phyloP scores from a whole-genome alignment of 305 asterid species.

The Ilex paraguariensis region DNA sequence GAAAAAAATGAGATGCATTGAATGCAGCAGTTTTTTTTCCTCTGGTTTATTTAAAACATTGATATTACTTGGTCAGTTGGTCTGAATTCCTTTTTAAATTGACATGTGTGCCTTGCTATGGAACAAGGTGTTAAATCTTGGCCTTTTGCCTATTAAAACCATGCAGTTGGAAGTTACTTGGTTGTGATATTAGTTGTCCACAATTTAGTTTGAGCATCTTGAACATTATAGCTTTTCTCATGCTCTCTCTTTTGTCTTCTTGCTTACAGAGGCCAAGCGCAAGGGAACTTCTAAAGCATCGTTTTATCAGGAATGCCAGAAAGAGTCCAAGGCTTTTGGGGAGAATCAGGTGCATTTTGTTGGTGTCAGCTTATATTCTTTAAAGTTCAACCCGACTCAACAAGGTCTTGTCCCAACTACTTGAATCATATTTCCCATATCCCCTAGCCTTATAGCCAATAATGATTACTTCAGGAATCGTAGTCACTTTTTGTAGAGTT shows the following conservation, averaged over 20 bases:
- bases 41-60: too few species aligned
- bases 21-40: neutral
- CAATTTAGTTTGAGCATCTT: conserved; percentile 13
- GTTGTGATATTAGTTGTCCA: neutral
- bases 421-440: neutral
- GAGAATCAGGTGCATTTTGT: conserved; percentile 70
- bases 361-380: conserved; percentile 11
- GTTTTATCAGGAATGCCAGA: conserved; percentile 81
- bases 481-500: too few species aligned
- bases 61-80: too few species aligned
- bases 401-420: neutral
- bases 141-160: neutral
- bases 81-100: too few species aligned
- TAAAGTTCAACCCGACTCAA: neutral
- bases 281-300: conserved; percentile 85
- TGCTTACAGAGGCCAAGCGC: conserved; percentile 80
- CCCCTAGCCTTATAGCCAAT: too few species aligned
- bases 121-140: neutral
- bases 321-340: conserved; percentile 87
- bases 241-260: conserved; percentile 5
- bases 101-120: too few species aligned
- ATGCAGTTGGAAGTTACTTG: neutral
- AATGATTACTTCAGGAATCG: too few species aligned
- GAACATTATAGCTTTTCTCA: conserved; percentile 8
- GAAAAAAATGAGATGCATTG: neutral